phyloP scores from a whole-genome alignment of 441 rosid species.

The Pelargonium australe region DNA sequence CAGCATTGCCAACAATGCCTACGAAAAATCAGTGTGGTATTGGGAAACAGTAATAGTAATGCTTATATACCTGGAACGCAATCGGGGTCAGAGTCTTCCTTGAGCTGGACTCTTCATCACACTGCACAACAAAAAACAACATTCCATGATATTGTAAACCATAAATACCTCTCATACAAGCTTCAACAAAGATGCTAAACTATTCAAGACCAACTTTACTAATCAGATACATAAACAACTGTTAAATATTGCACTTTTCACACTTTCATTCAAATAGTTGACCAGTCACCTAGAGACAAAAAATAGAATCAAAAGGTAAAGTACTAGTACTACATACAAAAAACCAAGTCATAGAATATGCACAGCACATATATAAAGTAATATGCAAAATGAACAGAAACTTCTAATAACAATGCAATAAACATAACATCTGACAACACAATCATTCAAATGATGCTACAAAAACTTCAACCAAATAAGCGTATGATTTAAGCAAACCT shows the following conservation, averaged over 20 bases:
- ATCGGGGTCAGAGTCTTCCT: conserved; percentile 55
- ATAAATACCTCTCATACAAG: not conserved
- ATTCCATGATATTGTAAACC: conserved; percentile 7
- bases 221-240: not conserved
- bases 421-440: not conserved
- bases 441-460: not conserved
- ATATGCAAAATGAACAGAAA: not conserved
- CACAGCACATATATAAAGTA: not conserved
- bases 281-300: not conserved
- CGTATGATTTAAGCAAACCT: conserved; percentile 33
- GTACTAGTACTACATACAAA: not conserved
- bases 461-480: not conserved
- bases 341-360: not conserved
- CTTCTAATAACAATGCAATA: not conserved
- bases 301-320: not conserved
- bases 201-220: not conserved
- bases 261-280: not conserved
- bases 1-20: not conserved
- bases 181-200: not conserved
- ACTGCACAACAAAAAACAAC: conserved; percentile 36
- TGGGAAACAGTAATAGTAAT: not conserved
- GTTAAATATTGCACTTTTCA: not conserved
- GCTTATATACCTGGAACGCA: conserved; percentile 45
- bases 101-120: conserved; percentile 44
- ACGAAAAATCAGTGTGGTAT: not conserved